A percentile compares a stretch with the other conserved stretches of the same genome.
Evolutionary conservation across 306 rosid species (phyloP).

Genomic region (Acacia confusa): DNA sequence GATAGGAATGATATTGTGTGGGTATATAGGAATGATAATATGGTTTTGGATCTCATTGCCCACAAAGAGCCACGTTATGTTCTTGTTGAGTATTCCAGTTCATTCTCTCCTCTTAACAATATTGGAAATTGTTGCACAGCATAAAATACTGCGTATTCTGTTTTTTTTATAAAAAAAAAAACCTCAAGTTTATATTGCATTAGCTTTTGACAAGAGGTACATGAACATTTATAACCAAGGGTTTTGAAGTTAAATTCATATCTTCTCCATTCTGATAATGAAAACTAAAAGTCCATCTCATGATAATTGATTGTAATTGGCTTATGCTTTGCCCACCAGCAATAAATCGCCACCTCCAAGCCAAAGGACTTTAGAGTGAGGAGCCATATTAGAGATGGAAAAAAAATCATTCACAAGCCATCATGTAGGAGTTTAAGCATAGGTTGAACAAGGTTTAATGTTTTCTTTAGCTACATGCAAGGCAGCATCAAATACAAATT

Average conservation of each 20-base stretch:
- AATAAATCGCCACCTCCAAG: constrained; percentile 12
- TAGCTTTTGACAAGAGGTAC: neutral
- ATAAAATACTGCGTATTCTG: neutral
- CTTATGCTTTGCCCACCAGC: neutral
- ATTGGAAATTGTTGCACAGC: neutral
- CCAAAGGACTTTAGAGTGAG: constrained; percentile 1
- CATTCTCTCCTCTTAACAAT: neutral
- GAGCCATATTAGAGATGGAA: neutral
- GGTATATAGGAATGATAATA: neutral
- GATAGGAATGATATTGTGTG: neutral
- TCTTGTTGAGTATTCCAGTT: neutral
- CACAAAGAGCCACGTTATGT: neutral
- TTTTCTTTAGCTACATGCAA: constrained; percentile 6
- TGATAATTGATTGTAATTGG: neutral
- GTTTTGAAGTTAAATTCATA: too few species aligned
- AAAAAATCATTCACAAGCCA: neutral
- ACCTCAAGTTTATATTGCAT: neutral
- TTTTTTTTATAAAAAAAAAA: neutral
- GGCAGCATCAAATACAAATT: neutral
- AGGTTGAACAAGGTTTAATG: constrained; percentile 10
- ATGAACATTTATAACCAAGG: neutral
- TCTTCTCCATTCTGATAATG: neutral
- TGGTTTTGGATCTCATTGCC: neutral
- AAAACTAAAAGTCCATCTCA: neutral
- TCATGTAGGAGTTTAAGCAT: neutral